Evolutionary conservation across 345 rosid species (phyloP), one percentile per base, ranked within the genome.

Genomic region (Eucalyptus cloeziana): DNA sequence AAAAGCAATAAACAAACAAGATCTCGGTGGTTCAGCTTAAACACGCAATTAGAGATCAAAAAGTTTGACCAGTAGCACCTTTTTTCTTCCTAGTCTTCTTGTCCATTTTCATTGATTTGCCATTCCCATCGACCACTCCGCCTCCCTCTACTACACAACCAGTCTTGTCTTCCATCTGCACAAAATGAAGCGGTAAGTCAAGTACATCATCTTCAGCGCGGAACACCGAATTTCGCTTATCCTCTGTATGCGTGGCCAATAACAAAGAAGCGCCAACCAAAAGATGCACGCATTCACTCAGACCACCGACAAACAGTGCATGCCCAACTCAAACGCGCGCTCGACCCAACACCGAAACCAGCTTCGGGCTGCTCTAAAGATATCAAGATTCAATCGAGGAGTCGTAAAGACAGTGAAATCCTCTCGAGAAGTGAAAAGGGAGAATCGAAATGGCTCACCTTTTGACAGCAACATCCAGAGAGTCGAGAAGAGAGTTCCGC

Each of bases 401-500:
- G 83, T 21, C 43, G 83, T 44, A 6, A 6, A 76, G 83, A 21
- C 45, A 2, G 13, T 3, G 45, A 37, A 71, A 71, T 37, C 83
- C 83, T 1, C 5, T 1, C 5, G 16, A 15, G 4, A 67, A 31
- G 21, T 7, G 24, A 4, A 16, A 31, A 33, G 21, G 80, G 80
- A 33, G 21, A 17, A 69, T 31, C 80, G 43, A 58, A 44, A 37
- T 51, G 69, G 85, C 86, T 62, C 88, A 95, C 98, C 98, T 93
- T 91, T 60, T 80, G 91, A 88, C 98, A 95, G 62, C 90, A 76
- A 88, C 96, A 95, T 4, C 89, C 90, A 13, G 97, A 94, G 88
- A 96, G 91, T 56, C 56, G 93, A 76, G 94, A 91, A 37, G 92
- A 85, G 86, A 97, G 90, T 88, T 92, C 91, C 3, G 94, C 92